phyloP scores from a whole-genome alignment of 768 basidiomycete species.

The Rhizopogon vinicolor region DNA sequence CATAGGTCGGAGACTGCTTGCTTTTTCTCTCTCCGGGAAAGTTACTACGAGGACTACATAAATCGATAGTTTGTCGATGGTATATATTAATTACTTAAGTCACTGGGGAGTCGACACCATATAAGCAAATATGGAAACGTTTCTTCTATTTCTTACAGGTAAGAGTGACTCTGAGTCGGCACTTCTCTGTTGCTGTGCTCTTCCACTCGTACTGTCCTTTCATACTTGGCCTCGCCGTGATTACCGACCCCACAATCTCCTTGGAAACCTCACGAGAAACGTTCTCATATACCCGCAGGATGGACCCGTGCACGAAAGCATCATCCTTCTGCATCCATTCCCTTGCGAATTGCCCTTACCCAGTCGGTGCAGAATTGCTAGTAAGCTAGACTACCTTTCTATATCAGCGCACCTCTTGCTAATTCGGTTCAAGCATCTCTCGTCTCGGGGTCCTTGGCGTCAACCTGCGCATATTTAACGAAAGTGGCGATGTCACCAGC shows the following conservation, averaged over 20 bases:
- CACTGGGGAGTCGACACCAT: no score
- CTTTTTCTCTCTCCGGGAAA: no score
- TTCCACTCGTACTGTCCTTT: no score
- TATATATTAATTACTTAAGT: no score
- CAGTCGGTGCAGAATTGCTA: slow-evolving; percentile 43
- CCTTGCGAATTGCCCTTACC: slow-evolving; percentile 40
- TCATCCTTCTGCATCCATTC: slow-evolving; percentile 28
- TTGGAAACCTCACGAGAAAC: slow-evolving; percentile 38
- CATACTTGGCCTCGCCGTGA: slow-evolving; percentile 1
- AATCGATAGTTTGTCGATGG: no score
- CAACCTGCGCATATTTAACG: slow-evolving; percentile 47
- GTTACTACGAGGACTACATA: no score
- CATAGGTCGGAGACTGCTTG: no score
- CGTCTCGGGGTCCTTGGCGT: slow-evolving; percentile 55
- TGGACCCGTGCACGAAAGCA: slow-evolving; percentile 30
- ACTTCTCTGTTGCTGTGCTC: no score
- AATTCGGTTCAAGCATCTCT: slow-evolving; percentile 46
- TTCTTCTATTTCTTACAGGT: no score
- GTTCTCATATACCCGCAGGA: slow-evolving; percentile 34
- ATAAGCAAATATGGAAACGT: no score
- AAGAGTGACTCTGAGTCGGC: no score
- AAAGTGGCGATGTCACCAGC: slow-evolving; percentile 66
- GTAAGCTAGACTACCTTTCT: slow-evolving; percentile 31
- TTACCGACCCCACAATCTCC: slow-evolving; percentile 20
- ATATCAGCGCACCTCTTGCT: not conserved